Conservation (phyloP, 208 protist species). For the Naegleria fowleri region DNA sequence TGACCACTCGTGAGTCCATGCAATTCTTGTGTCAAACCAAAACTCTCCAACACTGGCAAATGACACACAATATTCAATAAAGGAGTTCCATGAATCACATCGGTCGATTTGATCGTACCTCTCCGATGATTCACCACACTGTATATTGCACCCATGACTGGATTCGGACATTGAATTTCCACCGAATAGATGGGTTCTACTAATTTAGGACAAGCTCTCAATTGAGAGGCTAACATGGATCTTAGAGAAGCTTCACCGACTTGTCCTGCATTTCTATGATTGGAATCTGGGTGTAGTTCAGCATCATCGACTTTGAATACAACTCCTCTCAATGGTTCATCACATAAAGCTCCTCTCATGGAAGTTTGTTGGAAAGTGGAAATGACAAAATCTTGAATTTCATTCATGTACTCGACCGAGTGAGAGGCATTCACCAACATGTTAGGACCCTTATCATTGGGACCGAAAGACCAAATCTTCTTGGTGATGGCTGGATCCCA, state of each 20-base stretch:
- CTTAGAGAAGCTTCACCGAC: conserved; percentile 48
- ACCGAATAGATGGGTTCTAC: conserved; percentile 56
- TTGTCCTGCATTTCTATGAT: conserved; percentile 53
- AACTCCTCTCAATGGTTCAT: conserved; percentile 52
- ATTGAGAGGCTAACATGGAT: conserved; percentile 38
- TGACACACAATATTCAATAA: conserved; percentile 93
- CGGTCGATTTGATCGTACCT: conserved; percentile 90
- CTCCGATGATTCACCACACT: conserved; percentile 83
- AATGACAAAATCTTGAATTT: conserved; percentile 50
- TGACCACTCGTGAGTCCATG: conserved; percentile 85
- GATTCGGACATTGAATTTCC: conserved; percentile 47
- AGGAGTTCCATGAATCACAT: conserved; percentile 83
- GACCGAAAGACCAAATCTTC: conserved; percentile 46
- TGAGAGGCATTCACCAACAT: conserved; percentile 52
- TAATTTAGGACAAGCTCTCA: conserved; percentile 45
- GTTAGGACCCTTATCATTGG: conserved; percentile 43
- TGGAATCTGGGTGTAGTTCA: conserved; percentile 44
- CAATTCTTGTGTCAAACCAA: conserved; percentile 94
- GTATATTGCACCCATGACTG: conserved; percentile 93
- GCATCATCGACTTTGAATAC: conserved; percentile 54
- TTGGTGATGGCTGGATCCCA: conserved; percentile 53
- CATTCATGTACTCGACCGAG: conserved; percentile 48
- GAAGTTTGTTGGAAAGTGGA: conserved; percentile 44
- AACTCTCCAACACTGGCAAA: conserved; percentile 97
- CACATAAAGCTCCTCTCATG: conserved; percentile 47